Evolutionary conservation across 2,329 filamentous ascomycete species (phyloP), one percentile per base, ranked within the genome.

Genomic region (Ascochyta koolunga): DNA sequence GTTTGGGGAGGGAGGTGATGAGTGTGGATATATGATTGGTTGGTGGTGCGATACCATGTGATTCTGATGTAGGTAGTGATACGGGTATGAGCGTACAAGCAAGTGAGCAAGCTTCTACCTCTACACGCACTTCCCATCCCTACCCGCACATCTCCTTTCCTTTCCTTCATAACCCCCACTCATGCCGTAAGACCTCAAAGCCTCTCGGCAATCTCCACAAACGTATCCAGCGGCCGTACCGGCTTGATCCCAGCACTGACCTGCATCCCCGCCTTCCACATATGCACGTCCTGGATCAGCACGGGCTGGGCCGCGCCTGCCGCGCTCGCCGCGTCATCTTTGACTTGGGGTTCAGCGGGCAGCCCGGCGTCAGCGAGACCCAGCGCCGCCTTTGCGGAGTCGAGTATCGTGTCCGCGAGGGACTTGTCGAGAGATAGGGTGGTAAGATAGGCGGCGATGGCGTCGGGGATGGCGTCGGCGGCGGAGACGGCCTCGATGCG

Each of bases 211-310:
- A 67, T 80, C 55, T 97, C 93, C 72, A 96, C 90, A 74, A 93
- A 98, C 68, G 92, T 89, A 58, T 82, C 88, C 50, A 98, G 75
- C 61, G 95, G 89, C 68, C 84, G 87, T 25, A 90, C 84, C 0
- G 93, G 85, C 57, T 82, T 82, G 1, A 92, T 86, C 0, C 90
- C 93, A 19, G 83, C 81, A 59, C 87, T 95, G 24, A 91, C 83
- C 54, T 84, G 79, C 65, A 97, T 80, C 13, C 85, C 81, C 0
- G 90, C 86, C 81, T 95, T 96, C 83, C 89, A 97, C 25, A 84
- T 82, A 56, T 89, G 83, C 3, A 96, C 88, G 69, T 96, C 90
- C 40, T 85, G 86, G 65, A 98, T 92, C 46, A 88, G 77, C 16
- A 82, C 76, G 0, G 87, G 81, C 52, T 66, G 60, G 5, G 51